Evolutionary conservation across 345 rosid genomes (phyloP), one percentile per base, ranked within the genome.

Genomic region (Eutrema heterophyllum): DNA sequence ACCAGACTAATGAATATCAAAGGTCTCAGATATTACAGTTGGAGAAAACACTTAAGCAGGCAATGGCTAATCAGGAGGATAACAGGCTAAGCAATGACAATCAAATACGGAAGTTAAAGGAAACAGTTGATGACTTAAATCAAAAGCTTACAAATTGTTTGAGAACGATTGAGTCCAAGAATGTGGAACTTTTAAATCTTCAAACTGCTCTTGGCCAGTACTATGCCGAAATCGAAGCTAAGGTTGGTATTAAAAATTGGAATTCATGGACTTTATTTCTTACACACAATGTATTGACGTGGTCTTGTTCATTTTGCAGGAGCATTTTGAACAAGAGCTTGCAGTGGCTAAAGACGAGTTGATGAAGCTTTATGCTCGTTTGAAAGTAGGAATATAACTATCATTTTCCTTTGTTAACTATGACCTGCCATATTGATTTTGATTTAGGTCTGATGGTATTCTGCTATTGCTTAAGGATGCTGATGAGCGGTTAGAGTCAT

Each of bases 181-280:
- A 90, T 75, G 79, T 84, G 50, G 97, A 93, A 81, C 87, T 90
- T 70, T 67, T 76, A 57, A 90, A 93, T 83, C 97, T 91, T 73
- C 97, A 93, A 83, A 93, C 94, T 49, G 96, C 97, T 43, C 96
- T 93, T 64, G 97, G 98, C 62, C 97, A 91, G 84, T 91, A 93
- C 74, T 89, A 86, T 57, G 98, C 96, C 13, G 98, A 93, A 86
- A 82, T 88, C 62, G 98, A 93, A 79, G 96, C 97, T 11, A 91
- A 89, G 96, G 94, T 91, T 77, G 78, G 64, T 18, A 32, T 10
- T 13, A 7, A 2, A 57, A 48, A 52, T 27, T 10, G 9, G 26
- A 18, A 35, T 35, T 9, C 64, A 14, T 54, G 2, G 24, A 21
- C 41, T 4, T 30, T 9, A 7, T 38, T 21, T 45, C 13, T 62